A percentile compares a stretch with the other conserved stretches of the same genome.
phyloP scores from a whole-genome alignment of 2,329 filamentous ascomycete genomes.

The Ophiostoma australiae region DNA sequence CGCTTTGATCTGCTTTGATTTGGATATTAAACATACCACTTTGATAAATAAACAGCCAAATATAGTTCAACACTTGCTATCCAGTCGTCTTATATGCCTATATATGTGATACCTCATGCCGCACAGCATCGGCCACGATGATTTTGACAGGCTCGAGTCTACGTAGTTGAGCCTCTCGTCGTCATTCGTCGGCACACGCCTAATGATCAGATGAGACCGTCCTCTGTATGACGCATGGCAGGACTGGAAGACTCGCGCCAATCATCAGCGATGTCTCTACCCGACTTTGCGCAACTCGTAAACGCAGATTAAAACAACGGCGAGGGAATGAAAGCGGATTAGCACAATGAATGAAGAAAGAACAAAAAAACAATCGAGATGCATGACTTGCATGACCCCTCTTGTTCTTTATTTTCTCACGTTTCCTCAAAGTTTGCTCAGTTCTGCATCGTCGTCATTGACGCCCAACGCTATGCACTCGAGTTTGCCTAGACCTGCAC shows the following conservation, averaged over 20 bases:
- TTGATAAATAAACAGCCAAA: neutral
- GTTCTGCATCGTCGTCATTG: neutral
- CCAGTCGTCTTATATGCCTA: neutral
- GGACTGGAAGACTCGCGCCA: too few relatives aligned
- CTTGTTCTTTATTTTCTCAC: neutral
- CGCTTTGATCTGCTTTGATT: neutral
- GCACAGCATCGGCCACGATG: neutral
- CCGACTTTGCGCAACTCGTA: neutral
- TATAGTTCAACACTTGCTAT: neutral
- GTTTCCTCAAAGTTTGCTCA: neutral
- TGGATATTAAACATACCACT: neutral
- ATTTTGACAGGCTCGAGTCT: neutral
- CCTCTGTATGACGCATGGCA: neutral
- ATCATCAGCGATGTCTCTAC: too few relatives aligned
- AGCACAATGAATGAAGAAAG: neutral
- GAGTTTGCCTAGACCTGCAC: neutral
- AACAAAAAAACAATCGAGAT: neutral
- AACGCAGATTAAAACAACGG: neutral
- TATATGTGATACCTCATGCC: neutral
- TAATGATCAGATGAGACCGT: neutral
- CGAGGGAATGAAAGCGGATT: neutral
- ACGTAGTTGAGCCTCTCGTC: neutral
- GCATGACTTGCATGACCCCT: neutral
- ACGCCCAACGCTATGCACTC: conserved; percentile 8
- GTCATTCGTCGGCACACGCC: neutral